phyloP scores from a whole-genome alignment of 2,329 filamentous ascomycete species.

The Cladophialophora carrionii region DNA sequence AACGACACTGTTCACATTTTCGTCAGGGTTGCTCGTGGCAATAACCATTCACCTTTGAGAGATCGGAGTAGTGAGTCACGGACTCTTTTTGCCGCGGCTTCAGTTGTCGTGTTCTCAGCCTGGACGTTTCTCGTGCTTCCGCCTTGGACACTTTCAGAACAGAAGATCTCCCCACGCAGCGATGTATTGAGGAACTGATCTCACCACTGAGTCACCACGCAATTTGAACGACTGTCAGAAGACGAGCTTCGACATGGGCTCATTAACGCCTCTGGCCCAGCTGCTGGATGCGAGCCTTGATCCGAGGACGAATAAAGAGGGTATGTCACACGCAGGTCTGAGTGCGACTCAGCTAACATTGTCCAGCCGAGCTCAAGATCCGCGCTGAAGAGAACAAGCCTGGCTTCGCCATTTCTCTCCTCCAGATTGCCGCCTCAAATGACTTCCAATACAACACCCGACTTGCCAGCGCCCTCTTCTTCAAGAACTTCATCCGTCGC shows the following conservation, averaged over 20 bases:
- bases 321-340: constrained; percentile 52
- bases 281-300: constrained; percentile 90
- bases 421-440: constrained; percentile 84
- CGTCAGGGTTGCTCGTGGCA: background rate
- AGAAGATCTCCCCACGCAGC: background rate
- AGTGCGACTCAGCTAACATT: constrained; percentile 14
- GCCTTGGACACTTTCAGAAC: background rate
- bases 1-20: background rate
- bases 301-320: constrained; percentile 84
- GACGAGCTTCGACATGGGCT: constrained; percentile 55
- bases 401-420: constrained; percentile 82
- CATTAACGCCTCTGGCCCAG: constrained; percentile 63
- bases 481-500: constrained; percentile 96
- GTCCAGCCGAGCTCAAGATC: constrained; percentile 76
- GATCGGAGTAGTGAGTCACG: background rate
- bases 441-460: constrained; percentile 75
- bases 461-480: constrained; percentile 85
- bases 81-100: background rate
- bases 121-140: background rate
- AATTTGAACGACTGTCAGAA: background rate
- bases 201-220: background rate
- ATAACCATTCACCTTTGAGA: background rate
- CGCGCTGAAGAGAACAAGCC: constrained; percentile 79
- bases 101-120: background rate
- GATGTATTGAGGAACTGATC: constrained; percentile 1